Percentiles rank a stretch among this genome's conserved stretches.
Conservation (phyloP, 169 alveolate species). For the Cystoisospora suis region DNA sequence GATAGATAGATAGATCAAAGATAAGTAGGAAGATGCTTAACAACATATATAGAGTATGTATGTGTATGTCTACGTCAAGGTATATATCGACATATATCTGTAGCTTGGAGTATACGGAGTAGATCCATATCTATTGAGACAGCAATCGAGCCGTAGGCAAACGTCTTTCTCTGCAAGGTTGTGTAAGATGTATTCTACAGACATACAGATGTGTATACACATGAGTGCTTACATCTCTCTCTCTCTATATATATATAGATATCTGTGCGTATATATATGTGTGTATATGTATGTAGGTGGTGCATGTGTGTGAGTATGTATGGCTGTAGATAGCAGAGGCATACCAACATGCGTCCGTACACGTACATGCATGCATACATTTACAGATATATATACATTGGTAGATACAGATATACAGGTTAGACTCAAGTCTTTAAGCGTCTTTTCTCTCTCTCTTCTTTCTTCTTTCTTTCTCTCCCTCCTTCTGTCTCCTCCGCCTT, state of each 20-base stretch:
- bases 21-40: neutral
- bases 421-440: too few relatives aligned
- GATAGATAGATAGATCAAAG: too few relatives aligned
- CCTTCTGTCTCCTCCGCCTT: constrained; percentile 28
- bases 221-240: neutral
- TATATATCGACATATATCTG: neutral
- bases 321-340: neutral
- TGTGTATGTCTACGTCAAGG: neutral
- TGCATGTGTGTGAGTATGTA: neutral
- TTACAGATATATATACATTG: neutral
- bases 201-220: too few relatives aligned
- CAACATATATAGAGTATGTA: neutral
- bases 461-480: neutral
- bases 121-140: neutral
- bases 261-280: neutral
- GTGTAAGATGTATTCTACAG: neutral
- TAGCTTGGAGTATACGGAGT: neutral
- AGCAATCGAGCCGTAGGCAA: neutral
- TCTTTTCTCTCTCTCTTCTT: neutral
- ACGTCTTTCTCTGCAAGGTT: neutral
- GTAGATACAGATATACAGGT: too few relatives aligned
- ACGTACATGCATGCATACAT: too few relatives aligned
- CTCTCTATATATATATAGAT: neutral
- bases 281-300: neutral
- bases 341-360: neutral